phyloP scores from a whole-genome alignment of 495 filamentous ascomycete species.

The Amphirosellinia nigrospora region DNA sequence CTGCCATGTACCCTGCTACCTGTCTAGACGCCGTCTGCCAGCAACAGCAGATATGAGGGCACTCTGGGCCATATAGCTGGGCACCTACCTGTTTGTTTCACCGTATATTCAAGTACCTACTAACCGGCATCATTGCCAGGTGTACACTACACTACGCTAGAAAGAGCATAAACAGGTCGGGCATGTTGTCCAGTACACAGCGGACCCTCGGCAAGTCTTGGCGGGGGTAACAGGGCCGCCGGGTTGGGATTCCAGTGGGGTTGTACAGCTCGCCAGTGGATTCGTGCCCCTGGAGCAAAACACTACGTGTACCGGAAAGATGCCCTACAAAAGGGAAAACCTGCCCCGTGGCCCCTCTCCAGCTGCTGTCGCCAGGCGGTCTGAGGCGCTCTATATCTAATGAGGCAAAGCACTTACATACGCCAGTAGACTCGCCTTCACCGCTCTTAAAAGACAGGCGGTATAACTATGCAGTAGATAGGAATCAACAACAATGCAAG shows the following conservation, averaged over 20 bases:
- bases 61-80: background rate
- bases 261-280: slow-evolving; percentile 21
- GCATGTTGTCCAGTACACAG: slow-evolving; percentile 18
- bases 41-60: background rate
- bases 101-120: slow-evolving; percentile 9
- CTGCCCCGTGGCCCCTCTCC: slow-evolving; percentile 28
- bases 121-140: slow-evolving; percentile 1
- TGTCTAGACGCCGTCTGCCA: background rate
- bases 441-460: slow-evolving; percentile 27
- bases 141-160: background rate
- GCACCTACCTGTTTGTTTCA: slow-evolving; percentile 3
- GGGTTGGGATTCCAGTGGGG: slow-evolving; percentile 26
- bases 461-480: slow-evolving; percentile 16
- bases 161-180: slow-evolving; percentile 12
- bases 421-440: slow-evolving; percentile 18
- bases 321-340: slow-evolving; percentile 18
- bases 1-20: slow-evolving; percentile 13
- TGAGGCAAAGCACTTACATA: slow-evolving; percentile 29
- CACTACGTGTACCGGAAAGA: slow-evolving; percentile 23
- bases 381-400: slow-evolving; percentile 27
- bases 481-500: background rate
- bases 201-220: slow-evolving; percentile 13
- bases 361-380: slow-evolving; percentile 25
- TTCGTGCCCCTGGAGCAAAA: slow-evolving; percentile 16
- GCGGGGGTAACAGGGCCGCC: slow-evolving; percentile 27